Base-by-base conservation (phyloP, 2,329 filamentous ascomycete species). In the Sphaerulina populicola region DNA sequence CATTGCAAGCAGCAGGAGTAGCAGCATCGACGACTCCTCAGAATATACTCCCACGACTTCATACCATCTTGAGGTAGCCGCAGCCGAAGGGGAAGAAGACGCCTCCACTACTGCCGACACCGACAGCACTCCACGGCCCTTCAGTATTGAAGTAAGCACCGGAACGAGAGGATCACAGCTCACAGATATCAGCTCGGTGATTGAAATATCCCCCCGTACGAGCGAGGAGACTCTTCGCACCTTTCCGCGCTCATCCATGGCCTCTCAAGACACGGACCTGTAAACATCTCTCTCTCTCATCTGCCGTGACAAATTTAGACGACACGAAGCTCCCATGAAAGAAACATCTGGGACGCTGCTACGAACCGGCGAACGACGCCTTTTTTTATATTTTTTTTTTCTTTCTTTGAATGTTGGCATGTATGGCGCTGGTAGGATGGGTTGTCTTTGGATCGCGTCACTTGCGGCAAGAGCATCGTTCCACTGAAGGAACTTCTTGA, bases 141-240 rank as follows among this genome's bases (percentile, higher is more conserved):
- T 53, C 47, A 49, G 56, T 42, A 29, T 39, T 7, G 48, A 44
- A 2, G 57, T 52, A 30, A 60, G 57, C 29, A 57, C 52, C 36
- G 58, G 55, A 21, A 57, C 54, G 12, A 50, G 53, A 18, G 40
- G 45, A 12, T 55, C 56, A 14, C 49, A 66, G 21, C 64, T 62
- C 31, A 70, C 68, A 9, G 65, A 68, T 4, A 66, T 68, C 14
- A 72, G 70, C 63, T 72, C 70, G 51, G 64, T 74, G 5, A 57
- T 70, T 29, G 69, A 70, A 44, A 65, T 69, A 33, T 70, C 66
- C 42, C 66, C 68, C 4, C 60, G 71, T 49, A 62, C 66, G 18
- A 72, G 70, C 55, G 61, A 63, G 39, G 70, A 72, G 48, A 72
- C 69, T 8, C 57, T 69, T 29, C 53, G 63, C 27, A 67, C 64